Evolutionary conservation across 352 stramenopile species (phyloP).

Genomic region (Phytophthora uliginosa): DNA sequence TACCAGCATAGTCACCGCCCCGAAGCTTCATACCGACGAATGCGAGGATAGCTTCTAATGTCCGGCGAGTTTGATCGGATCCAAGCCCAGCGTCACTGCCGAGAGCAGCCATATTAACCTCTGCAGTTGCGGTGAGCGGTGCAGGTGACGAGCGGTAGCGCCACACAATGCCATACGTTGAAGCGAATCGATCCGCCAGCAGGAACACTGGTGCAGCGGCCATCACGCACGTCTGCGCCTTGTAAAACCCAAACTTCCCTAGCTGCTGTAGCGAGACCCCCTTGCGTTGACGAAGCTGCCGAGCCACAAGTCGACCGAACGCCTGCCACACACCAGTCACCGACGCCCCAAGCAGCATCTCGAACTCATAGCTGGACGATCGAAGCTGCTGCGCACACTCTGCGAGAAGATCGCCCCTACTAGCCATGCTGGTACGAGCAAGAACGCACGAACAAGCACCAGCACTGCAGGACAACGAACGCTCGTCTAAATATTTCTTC

Average conservation of each 20-base stretch:
- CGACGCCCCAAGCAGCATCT: constrained; percentile 58
- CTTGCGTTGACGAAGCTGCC: constrained; percentile 38
- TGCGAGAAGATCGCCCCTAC: constrained; percentile 35
- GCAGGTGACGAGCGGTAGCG: constrained; percentile 48
- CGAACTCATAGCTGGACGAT: constrained; percentile 64
- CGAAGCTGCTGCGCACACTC: constrained; percentile 66
- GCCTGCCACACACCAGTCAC: constrained; percentile 61
- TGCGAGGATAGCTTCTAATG: constrained; percentile 51
- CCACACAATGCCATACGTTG: constrained; percentile 51
- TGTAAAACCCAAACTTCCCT: constrained; percentile 72
- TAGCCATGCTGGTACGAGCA: constrained; percentile 5
- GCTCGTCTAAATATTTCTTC: constrained; percentile 27
- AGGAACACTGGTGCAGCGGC: constrained; percentile 52
- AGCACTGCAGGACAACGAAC: constrained; percentile 1
- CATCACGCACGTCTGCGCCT: constrained; percentile 33
- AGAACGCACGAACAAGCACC: background rate
- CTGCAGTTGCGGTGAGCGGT: constrained; percentile 46
- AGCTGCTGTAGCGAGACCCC: constrained; percentile 55
- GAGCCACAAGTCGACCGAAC: constrained; percentile 35
- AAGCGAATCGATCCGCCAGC: constrained; percentile 60
- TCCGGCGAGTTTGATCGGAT: constrained; percentile 51
- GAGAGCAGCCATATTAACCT: constrained; percentile 63
- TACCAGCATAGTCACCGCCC: constrained; percentile 29
- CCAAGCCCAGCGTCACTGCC: constrained; percentile 49
- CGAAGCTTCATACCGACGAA: constrained; percentile 59